Conservation (phyloP, 306 rosid species). For the Dryas alaskensis region DNA sequence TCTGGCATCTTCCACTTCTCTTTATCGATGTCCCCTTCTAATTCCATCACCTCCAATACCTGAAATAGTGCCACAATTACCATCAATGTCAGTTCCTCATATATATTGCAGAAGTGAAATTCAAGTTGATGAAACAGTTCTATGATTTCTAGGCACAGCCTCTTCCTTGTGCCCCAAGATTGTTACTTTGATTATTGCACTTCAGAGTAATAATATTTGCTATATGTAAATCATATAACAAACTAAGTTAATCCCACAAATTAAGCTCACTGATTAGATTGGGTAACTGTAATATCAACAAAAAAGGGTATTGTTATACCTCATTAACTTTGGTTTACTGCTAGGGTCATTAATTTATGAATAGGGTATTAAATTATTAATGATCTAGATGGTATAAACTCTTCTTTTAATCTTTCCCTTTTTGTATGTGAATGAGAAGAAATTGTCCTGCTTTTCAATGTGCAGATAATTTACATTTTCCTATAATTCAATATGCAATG, state of each 20-base stretch:
- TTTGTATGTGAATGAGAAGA: conserved; percentile 3
- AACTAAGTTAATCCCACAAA: conserved; percentile 21
- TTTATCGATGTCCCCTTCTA: conserved; percentile 50
- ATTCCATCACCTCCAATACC: conserved; percentile 83
- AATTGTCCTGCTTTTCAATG: neutral
- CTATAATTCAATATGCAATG: neutral
- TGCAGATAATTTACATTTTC: neutral
- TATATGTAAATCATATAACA: conserved; percentile 12
- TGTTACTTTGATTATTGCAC: neutral
- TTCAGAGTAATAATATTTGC: neutral
- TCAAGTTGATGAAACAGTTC: neutral
- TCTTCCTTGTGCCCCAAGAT: neutral
- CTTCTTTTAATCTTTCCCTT: neutral
- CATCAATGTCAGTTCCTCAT: neutral
- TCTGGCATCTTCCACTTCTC: conserved; percentile 90
- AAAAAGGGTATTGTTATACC: neutral
- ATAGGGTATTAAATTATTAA: neutral
- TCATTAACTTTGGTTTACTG: neutral
- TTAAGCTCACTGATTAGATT: conserved; percentile 16
- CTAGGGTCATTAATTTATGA: neutral
- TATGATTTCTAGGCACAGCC: neutral
- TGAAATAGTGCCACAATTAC: conserved; percentile 26
- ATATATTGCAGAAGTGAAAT: no score
- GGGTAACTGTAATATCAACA: neutral
- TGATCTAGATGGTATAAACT: neutral